Evolutionary conservation across 805 yeast species (phyloP).

Genomic region (Nakazawaea siamensis): DNA sequence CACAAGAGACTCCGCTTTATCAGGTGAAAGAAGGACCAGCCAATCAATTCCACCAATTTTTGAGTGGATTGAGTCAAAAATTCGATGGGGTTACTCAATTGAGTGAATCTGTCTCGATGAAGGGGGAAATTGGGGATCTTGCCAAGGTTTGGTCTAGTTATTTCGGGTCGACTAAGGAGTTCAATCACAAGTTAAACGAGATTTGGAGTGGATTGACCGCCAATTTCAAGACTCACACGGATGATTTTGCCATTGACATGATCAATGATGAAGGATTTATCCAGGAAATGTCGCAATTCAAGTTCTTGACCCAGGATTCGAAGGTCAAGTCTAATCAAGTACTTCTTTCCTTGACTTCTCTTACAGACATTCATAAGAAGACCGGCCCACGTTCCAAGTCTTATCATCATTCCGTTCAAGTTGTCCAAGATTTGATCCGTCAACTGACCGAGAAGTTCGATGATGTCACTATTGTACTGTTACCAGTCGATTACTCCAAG

Average conservation of each 20-base stretch:
- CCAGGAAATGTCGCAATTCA: constrained; percentile 39
- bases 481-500: no score
- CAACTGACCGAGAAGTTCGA: constrained; percentile 1
- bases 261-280: constrained; percentile 40
- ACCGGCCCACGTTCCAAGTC: constrained; percentile 34
- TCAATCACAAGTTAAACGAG: constrained; percentile 23
- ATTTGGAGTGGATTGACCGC: constrained; percentile 29
- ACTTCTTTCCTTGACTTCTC: constrained; percentile 33
- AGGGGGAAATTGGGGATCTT: no score
- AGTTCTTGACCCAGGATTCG: constrained; percentile 25
- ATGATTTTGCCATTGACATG: constrained; percentile 16
- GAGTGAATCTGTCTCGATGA: no score
- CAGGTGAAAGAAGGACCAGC: constrained; percentile 7
- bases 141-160: constrained; percentile 18
- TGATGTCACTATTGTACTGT: no score
- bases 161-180: constrained; percentile 17
- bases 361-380: constrained; percentile 31
- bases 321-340: constrained; percentile 19
- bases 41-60: no score
- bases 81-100: no score
- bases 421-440: constrained; percentile 24
- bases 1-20: constrained; percentile 16
- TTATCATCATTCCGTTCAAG: constrained; percentile 28
- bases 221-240: constrained; percentile 11
- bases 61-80: no score